phyloP scores from a whole-genome alignment of 2,329 filamentous ascomycete species.

The Helminthosporium solani region DNA sequence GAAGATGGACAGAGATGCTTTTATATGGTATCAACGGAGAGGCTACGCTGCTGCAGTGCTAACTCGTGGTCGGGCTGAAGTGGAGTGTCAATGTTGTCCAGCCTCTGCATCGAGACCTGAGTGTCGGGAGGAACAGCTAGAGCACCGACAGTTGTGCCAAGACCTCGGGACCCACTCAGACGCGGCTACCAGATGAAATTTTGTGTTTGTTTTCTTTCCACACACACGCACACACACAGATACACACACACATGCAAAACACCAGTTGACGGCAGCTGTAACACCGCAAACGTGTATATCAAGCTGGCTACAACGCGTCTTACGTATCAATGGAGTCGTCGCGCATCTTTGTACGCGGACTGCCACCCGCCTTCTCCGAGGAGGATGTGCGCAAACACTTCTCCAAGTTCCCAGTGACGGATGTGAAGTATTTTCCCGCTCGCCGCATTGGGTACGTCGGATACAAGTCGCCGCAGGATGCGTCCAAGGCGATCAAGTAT shows the following conservation, averaged over 20 bases:
- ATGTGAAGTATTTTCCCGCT: slow-evolving; percentile 86
- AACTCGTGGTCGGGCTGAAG: background rate
- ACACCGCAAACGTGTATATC: slow-evolving; percentile 1
- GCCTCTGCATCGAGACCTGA: too few relatives aligned
- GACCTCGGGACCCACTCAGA: background rate
- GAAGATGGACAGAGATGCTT: background rate
- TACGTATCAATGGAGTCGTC: slow-evolving; percentile 65
- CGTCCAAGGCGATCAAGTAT: slow-evolving; percentile 82
- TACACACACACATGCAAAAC: too few relatives aligned
- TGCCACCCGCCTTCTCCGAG: slow-evolving; percentile 83
- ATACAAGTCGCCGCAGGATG: slow-evolving; percentile 80
- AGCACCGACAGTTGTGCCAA: too few relatives aligned
- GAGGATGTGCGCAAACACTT: slow-evolving; percentile 89
- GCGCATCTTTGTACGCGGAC: slow-evolving; percentile 69
- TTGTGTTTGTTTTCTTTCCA: background rate
- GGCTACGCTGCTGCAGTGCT: background rate
- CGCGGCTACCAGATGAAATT: background rate
- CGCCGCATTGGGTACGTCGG: slow-evolving; percentile 94
- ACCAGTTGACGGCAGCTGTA: too few relatives aligned
- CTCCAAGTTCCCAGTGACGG: slow-evolving; percentile 75
- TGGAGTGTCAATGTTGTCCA: background rate
- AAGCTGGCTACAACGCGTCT: slow-evolving; percentile 19
- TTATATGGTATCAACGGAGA: background rate
- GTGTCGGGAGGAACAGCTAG: background rate
- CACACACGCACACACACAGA: slow-evolving; percentile 1